Percentiles rank a stretch among this genome's conserved stretches.
phyloP scores from a whole-genome alignment of 257 asterid genomes.

The Knoxia roxburghii region DNA sequence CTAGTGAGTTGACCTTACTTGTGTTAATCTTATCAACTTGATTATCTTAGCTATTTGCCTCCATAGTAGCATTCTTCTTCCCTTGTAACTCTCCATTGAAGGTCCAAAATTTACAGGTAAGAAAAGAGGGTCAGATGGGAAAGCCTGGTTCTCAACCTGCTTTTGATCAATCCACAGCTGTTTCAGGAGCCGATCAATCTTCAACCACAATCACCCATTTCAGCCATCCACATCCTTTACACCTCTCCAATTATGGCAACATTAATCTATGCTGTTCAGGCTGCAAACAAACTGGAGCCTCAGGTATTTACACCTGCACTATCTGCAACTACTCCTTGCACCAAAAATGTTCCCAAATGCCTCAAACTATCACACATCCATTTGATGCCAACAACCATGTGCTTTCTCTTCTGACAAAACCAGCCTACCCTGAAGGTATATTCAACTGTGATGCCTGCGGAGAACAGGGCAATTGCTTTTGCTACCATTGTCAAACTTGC shows the following conservation, averaged over 20 bases:
- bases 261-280: slow-evolving; percentile 31
- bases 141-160: slow-evolving; percentile 8
- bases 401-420: slow-evolving; percentile 35
- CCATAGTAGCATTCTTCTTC: no score
- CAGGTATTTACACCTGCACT: slow-evolving; percentile 35
- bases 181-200: slow-evolving; percentile 2
- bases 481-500: slow-evolving; percentile 41
- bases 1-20: no score
- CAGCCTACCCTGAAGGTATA: slow-evolving; percentile 42
- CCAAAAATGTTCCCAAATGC: slow-evolving; percentile 38
- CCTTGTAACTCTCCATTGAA: not conserved
- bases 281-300: slow-evolving; percentile 30
- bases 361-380: slow-evolving; percentile 42
- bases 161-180: not conserved
- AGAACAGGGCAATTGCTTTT: slow-evolving; percentile 35
- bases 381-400: slow-evolving; percentile 32
- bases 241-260: slow-evolving; percentile 17
- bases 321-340: slow-evolving; percentile 43
- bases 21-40: no score
- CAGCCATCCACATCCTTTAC: slow-evolving; percentile 57
- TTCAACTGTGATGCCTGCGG: slow-evolving; percentile 58
- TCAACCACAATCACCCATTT: slow-evolving; percentile 31
- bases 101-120: no score
- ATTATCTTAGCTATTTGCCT: no score
- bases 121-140: slow-evolving; percentile 13